A percentile compares a stretch with the other conserved stretches of the same genome.
phyloP scores from a whole-genome alignment of 306 rosid genomes.

The Mimosa bimucronata region DNA sequence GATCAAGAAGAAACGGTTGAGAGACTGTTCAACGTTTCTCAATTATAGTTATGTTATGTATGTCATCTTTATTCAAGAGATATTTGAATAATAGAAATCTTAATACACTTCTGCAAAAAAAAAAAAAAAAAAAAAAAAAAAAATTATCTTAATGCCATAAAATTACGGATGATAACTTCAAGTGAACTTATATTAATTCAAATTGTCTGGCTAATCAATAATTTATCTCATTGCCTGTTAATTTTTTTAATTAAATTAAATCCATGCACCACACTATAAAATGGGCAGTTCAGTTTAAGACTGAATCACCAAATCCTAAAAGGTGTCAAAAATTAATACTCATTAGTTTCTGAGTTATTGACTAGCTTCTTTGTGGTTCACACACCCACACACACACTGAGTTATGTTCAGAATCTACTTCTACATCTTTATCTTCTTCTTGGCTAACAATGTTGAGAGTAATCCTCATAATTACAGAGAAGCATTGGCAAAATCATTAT shows the following conservation, averaged over 20 bases:
- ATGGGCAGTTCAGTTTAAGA: conserved; percentile 27
- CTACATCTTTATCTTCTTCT: conserved; percentile 20
- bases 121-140: no score
- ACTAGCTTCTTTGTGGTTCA: conserved; percentile 16
- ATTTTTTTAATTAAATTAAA: background rate
- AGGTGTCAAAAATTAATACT: background rate
- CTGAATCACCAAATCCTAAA: conserved; percentile 25
- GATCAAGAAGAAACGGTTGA: conserved; percentile 21
- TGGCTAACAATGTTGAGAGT: conserved; percentile 42
- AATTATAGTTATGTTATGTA: background rate
- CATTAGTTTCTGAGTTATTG: background rate
- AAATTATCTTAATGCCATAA: background rate
- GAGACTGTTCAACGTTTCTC: conserved; percentile 19
- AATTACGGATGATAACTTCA: background rate
- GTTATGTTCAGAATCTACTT: background rate
- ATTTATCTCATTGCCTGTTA: background rate
- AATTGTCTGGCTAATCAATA: background rate
- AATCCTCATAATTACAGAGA: conserved; percentile 67
- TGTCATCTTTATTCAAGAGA: background rate
- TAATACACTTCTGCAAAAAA: background rate
- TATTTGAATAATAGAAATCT: background rate
- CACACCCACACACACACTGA: background rate
- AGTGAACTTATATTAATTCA: background rate
- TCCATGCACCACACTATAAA: conserved; percentile 40
- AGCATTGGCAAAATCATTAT: conserved; percentile 74